Evolutionary conservation across 495 filamentous ascomycete genomes (phyloP).

Genomic region (Lentithecium fluviatile): DNA sequence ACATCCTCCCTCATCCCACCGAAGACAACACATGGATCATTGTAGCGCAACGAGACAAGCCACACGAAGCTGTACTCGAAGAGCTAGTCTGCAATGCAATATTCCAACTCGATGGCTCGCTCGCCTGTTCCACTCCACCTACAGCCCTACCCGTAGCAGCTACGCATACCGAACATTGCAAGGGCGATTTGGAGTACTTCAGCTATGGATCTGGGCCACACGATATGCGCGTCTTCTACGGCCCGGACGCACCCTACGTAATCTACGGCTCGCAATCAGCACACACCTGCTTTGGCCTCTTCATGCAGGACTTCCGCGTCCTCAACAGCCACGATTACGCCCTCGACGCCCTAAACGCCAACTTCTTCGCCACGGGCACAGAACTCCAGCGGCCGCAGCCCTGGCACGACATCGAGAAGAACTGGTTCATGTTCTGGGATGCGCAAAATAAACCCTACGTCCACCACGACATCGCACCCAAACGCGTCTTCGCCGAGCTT

Average conservation of each 20-base stretch:
- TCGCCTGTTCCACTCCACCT: slow-evolving; percentile 46
- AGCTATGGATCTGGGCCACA: slow-evolving; percentile 46
- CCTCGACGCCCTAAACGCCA: slow-evolving; percentile 16
- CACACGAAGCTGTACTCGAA: slow-evolving; percentile 35
- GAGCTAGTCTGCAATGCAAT: slow-evolving; percentile 51
- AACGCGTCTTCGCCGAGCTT: slow-evolving; percentile 49
- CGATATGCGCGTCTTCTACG: slow-evolving; percentile 56
- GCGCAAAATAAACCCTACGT: slow-evolving; percentile 45
- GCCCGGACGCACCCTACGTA: slow-evolving; percentile 47
- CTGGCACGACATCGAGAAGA: slow-evolving; percentile 51
- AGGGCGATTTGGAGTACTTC: slow-evolving; percentile 42
- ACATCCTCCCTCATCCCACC: slow-evolving; percentile 53
- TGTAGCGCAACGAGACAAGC: slow-evolving; percentile 45
- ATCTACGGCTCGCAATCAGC: slow-evolving; percentile 53
- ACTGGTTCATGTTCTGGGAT: slow-evolving; percentile 60
- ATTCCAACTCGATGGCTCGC: slow-evolving; percentile 42
- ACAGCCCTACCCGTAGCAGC: slow-evolving; percentile 46
- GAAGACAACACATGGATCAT: slow-evolving; percentile 49
- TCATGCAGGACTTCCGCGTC: slow-evolving; percentile 51
- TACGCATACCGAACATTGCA: slow-evolving; percentile 46
- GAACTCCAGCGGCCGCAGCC: slow-evolving; percentile 51
- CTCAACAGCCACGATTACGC: slow-evolving; percentile 47
- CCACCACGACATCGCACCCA: slow-evolving; percentile 52
- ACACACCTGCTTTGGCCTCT: slow-evolving; percentile 54
- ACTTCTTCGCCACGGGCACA: slow-evolving; percentile 43